Percentiles rank a stretch among this genome's conserved stretches.
These are phyloP conservation scores for Mimosa bimucronata DNA, from an alignment of 306 rosid species.

Conservation along the genomic window DNA sequence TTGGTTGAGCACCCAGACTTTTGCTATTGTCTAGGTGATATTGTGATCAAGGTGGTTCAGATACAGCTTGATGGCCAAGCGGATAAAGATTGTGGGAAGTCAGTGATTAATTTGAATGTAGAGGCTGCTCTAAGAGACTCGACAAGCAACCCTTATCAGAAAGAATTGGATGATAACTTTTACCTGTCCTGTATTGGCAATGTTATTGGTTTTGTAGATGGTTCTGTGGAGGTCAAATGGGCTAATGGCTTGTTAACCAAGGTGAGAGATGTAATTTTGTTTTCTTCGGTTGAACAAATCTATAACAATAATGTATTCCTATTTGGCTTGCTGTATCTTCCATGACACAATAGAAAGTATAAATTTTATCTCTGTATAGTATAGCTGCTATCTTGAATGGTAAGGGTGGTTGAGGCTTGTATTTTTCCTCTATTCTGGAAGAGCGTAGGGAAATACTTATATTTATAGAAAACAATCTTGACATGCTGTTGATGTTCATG, in stretches of 20 bases:
- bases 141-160: conserved; percentile 40
- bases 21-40: conserved; percentile 76
- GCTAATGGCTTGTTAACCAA: conserved; percentile 68
- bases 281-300: not conserved
- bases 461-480: not conserved
- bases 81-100: conserved; percentile 41
- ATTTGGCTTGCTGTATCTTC: not conserved
- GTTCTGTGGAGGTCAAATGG: conserved; percentile 90
- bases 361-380: not conserved
- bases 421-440: not conserved
- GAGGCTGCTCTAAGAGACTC: conserved; percentile 44
- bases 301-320: not conserved
- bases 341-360: not conserved
- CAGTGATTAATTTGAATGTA: conserved; percentile 35
- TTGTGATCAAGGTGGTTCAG: conserved; percentile 70
- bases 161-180: conserved; percentile 42
- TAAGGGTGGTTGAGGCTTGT: not conserved
- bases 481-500: not conserved
- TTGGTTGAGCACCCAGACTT: conserved; percentile 86
- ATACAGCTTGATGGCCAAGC: conserved; percentile 54
- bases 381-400: not conserved
- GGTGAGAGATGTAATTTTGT: conserved; percentile 50
- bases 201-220: conserved; percentile 68
- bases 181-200: conserved; percentile 71
- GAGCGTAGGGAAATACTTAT: not conserved